These are phyloP conservation scores for Penicillium sp. DNA, from an alignment of 2,329 filamentous ascomycete species.

Conservation along the genomic window DNA sequence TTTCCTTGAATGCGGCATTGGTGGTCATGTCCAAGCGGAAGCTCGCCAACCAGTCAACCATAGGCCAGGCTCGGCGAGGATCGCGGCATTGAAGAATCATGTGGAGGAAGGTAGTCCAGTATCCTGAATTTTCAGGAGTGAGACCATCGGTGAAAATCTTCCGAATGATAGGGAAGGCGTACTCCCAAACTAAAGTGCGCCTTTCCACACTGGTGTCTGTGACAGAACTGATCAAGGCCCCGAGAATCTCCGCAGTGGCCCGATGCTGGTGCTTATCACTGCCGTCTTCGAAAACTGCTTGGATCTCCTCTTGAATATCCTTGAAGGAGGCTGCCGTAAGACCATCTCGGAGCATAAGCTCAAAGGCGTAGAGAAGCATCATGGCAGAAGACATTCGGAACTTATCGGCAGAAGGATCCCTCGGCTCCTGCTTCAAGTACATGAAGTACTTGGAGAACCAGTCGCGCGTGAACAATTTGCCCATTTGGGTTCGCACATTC, in stretches of 20 bases:
- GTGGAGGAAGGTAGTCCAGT: slow-evolving; percentile 94
- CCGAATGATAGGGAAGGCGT: slow-evolving; percentile 84
- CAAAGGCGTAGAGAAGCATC: slow-evolving; percentile 84
- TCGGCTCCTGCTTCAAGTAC: slow-evolving; percentile 93
- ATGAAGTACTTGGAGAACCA: slow-evolving; percentile 90
- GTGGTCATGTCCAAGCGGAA: slow-evolving; percentile 93
- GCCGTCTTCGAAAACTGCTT: slow-evolving; percentile 82
- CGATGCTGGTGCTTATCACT: slow-evolving; percentile 97
- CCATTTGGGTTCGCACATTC: slow-evolving; percentile 74
- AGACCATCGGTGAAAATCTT: slow-evolving; percentile 86
- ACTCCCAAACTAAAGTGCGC: slow-evolving; percentile 79
- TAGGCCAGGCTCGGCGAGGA: slow-evolving; percentile 80
- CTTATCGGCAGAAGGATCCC: slow-evolving; percentile 76
- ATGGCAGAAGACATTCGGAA: slow-evolving; percentile 89
- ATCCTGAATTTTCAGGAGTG: slow-evolving; percentile 89
- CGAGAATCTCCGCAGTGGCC: slow-evolving; percentile 90
- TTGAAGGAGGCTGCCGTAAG: slow-evolving; percentile 77
- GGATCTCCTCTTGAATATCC: slow-evolving; percentile 80
- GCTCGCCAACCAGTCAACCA: slow-evolving; percentile 77
- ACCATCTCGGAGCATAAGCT: slow-evolving; percentile 76
- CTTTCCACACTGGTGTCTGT: slow-evolving; percentile 74
- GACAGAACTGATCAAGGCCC: slow-evolving; percentile 77
- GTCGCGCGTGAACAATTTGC: slow-evolving; percentile 72
- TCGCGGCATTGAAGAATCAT: slow-evolving; percentile 86
- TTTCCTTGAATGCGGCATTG: slow-evolving; percentile 98